phyloP scores from a whole-genome alignment of 2,329 filamentous ascomycete species.

The Fusarium algeriense region DNA sequence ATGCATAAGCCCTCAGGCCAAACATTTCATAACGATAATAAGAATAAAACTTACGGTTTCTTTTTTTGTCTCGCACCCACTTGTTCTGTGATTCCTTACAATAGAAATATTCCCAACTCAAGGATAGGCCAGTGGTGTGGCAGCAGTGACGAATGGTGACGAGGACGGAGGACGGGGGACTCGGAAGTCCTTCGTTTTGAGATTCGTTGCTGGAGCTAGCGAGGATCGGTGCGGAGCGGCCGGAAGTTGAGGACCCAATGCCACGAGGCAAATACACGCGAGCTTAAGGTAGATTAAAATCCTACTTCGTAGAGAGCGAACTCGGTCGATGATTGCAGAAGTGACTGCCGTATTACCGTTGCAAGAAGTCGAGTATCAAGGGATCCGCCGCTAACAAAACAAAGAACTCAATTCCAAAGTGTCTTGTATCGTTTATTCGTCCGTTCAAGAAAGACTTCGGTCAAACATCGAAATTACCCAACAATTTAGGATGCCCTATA shows the following conservation, averaged over 20 bases:
- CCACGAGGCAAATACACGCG: conserved; percentile 29
- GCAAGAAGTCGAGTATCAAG: conserved; percentile 2
- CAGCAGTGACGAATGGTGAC: conserved; percentile 42
- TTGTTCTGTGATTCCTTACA: conserved; percentile 15
- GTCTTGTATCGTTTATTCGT: conserved; percentile 3
- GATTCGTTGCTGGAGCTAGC: conserved; percentile 39
- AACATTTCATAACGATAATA: not conserved
- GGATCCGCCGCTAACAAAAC: conserved; percentile 2
- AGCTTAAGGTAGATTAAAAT: conserved; percentile 30
- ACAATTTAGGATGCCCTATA: conserved; percentile 12
- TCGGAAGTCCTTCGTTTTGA: conserved; percentile 28
- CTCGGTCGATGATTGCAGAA: conserved; percentile 14
- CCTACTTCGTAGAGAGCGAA: conserved; percentile 16
- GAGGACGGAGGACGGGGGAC: conserved; percentile 28
- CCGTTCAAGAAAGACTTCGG: conserved; percentile 24
- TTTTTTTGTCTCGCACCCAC: conserved; percentile 3
- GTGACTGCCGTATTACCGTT: conserved; percentile 10
- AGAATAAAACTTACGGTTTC: conserved; percentile 27
- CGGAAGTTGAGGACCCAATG: conserved; percentile 35
- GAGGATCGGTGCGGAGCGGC: conserved; percentile 40
- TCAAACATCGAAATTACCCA: conserved; percentile 26
- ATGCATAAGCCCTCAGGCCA: not conserved
- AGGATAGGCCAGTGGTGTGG: conserved; percentile 39
- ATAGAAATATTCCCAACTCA: conserved; percentile 28
- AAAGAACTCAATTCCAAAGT: conserved; percentile 22